A percentile compares a stretch with the other conserved stretches of the same genome.
Conservation (phyloP, 2,329 filamentous ascomycete genomes). For the Talaromyces islandicus region DNA sequence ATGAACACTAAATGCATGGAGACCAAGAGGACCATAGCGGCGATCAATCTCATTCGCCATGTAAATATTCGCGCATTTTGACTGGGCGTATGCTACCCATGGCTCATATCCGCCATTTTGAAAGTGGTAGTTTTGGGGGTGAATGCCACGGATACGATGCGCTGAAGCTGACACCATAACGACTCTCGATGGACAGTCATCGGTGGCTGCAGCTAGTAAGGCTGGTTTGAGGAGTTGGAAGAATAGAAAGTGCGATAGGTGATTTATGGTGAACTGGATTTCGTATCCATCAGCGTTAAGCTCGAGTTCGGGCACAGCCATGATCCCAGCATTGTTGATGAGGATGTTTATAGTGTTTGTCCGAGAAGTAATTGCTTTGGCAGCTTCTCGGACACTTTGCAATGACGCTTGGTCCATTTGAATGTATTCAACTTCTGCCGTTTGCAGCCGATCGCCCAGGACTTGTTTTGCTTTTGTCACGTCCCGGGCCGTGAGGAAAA, state of each 20-base stretch:
- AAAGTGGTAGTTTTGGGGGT: constrained; percentile 6
- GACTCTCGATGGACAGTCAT: constrained; percentile 1
- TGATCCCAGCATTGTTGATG: constrained; percentile 7
- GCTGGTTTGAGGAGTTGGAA: constrained; percentile 5
- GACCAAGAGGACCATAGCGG: not conserved
- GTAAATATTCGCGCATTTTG: constrained; percentile 8
- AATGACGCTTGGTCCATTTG: constrained; percentile 3
- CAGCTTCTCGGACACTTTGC: constrained; percentile 1
- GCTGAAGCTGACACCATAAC: constrained; percentile 1
- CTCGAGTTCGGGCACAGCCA: not conserved
- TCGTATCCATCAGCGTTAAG: constrained; percentile 4
- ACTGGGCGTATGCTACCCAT: constrained; percentile 5
- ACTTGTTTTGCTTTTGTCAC: not conserved
- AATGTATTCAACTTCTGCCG: not conserved
- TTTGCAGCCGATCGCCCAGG: not conserved
- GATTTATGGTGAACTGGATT: constrained; percentile 7
- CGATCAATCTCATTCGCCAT: constrained; percentile 8
- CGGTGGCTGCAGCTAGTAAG: not conserved
- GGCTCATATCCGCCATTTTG: constrained; percentile 5
- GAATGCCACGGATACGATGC: not conserved
- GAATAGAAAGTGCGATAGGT: constrained; percentile 6
- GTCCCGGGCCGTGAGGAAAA: constrained; percentile 6
- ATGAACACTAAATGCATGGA: constrained; percentile 4
- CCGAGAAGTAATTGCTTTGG: not conserved
- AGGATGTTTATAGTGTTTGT: constrained; percentile 4